phyloP scores from a whole-genome alignment of 208 protist species.

The Trypanosomatidae sp. region DNA sequence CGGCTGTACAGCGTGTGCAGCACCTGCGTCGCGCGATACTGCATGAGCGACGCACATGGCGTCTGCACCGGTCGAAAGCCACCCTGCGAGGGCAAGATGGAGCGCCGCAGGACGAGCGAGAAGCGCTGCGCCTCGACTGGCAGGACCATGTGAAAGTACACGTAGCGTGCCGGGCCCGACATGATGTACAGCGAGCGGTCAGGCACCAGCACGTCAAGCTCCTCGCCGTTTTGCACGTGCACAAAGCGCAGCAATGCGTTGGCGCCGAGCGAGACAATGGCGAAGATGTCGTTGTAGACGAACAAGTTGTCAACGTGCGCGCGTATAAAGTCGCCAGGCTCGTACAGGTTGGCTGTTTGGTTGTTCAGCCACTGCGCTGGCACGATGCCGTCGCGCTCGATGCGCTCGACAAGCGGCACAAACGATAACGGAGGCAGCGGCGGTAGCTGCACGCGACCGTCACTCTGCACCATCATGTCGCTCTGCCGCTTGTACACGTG shows the following conservation, averaged over 20 bases:
- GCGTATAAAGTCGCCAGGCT: slow-evolving; percentile 78
- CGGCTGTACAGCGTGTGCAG: slow-evolving; percentile 78
- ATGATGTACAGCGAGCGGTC: slow-evolving; percentile 79
- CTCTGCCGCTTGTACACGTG: slow-evolving; percentile 73
- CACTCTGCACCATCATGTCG: slow-evolving; percentile 59
- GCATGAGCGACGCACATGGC: slow-evolving; percentile 59
- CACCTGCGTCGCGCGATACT: slow-evolving; percentile 69
- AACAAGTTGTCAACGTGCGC: slow-evolving; percentile 87
- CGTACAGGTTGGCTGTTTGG: slow-evolving; percentile 84
- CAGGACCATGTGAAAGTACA: slow-evolving; percentile 87
- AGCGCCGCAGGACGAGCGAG: slow-evolving; percentile 74
- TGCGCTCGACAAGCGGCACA: slow-evolving; percentile 43
- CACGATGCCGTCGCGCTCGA: slow-evolving; percentile 66
- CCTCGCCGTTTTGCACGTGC: slow-evolving; percentile 81
- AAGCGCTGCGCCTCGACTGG: slow-evolving; percentile 76
- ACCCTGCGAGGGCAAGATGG: slow-evolving; percentile 80
- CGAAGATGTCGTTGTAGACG: slow-evolving; percentile 86
- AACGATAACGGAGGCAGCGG: slow-evolving; percentile 58
- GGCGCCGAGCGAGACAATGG: slow-evolving; percentile 58
- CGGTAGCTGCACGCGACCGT: slow-evolving; percentile 81
- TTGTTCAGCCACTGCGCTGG: slow-evolving; percentile 77
- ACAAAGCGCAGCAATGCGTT: slow-evolving; percentile 76
- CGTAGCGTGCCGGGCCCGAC: slow-evolving; percentile 72
- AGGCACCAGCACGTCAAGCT: slow-evolving; percentile 74
- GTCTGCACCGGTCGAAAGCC: slow-evolving; percentile 58